These are phyloP conservation scores for Albifimbria verrucaria DNA, from an alignment of 2,329 filamentous ascomycete genomes.

Conservation along the genomic window DNA sequence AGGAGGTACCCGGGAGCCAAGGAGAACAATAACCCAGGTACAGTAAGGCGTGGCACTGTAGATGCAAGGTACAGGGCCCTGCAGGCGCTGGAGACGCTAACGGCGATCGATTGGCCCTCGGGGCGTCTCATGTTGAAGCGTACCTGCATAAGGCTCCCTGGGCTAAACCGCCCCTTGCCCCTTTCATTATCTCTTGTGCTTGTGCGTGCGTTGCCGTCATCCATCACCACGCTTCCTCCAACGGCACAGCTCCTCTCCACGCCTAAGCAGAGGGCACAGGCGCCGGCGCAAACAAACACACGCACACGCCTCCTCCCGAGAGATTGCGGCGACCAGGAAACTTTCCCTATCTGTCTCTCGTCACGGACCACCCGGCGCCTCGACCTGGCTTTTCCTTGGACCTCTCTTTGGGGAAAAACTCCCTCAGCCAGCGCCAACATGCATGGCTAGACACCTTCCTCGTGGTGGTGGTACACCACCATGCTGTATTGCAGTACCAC, in stretches of 20 bases:
- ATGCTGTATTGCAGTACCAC: too few relatives aligned
- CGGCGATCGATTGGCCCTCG: conserved; percentile 24
- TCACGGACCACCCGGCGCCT: background rate
- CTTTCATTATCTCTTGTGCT: background rate
- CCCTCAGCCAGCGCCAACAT: background rate
- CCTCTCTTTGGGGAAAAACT: background rate
- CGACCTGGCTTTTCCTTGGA: background rate
- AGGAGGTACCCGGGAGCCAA: too few relatives aligned
- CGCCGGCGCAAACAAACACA: background rate
- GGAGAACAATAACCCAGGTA: too few relatives aligned
- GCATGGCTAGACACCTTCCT: too few relatives aligned
- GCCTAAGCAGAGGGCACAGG: too few relatives aligned
- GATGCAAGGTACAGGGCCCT: background rate
- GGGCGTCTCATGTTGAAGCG: conserved; percentile 29
- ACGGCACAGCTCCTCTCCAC: background rate
- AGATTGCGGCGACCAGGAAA: background rate
- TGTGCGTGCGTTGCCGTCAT: background rate
- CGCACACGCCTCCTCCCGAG: background rate
- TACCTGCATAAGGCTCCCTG: conserved; percentile 18
- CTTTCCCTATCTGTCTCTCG: background rate
- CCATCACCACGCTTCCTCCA: background rate
- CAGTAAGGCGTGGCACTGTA: too few relatives aligned
- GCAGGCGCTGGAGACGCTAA: conserved; percentile 3
- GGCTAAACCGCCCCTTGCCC: conserved; percentile 1
- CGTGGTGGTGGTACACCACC: too few relatives aligned